Evolutionary conservation across 352 stramenopile species (phyloP).

Genomic region (Globisporangium canariense): DNA sequence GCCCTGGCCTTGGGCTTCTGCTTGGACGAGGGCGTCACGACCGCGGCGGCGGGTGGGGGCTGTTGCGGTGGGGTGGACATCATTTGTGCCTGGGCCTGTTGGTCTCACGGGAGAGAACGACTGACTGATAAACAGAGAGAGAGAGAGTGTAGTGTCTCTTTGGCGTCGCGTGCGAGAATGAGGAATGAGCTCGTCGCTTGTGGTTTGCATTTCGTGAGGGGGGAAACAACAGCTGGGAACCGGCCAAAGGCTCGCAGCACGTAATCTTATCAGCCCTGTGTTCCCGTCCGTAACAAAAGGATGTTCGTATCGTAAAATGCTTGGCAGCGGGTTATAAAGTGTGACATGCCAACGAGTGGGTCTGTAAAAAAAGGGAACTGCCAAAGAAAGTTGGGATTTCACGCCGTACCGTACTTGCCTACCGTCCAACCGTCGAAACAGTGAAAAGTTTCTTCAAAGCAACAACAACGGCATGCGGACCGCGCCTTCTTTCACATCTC

Average conservation of each 20-base stretch:
- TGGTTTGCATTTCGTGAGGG: background rate
- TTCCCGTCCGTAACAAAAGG: background rate
- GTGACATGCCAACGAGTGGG: background rate
- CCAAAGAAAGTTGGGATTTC: background rate
- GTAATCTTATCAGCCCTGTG: conserved; percentile 8
- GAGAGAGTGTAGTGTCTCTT: background rate
- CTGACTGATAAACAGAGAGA: background rate
- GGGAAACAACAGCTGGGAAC: background rate
- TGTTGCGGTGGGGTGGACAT: background rate
- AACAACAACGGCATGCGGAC: background rate
- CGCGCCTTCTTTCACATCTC: background rate
- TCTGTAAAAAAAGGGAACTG: background rate
- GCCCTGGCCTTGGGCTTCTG: conserved; percentile 2
- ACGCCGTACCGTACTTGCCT: background rate
- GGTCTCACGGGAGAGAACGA: no score
- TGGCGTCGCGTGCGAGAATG: background rate
- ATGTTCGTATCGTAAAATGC: background rate
- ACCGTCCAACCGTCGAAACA: background rate
- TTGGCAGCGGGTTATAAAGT: background rate
- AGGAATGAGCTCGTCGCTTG: background rate
- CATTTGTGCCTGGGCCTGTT: no score
- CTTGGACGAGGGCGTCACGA: background rate
- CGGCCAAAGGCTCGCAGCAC: no score
- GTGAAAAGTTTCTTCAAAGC: background rate
- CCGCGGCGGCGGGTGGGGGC: background rate